Conservation (phyloP, 2,329 filamentous ascomycete genomes). For the Ilyonectria mors-panacis region DNA sequence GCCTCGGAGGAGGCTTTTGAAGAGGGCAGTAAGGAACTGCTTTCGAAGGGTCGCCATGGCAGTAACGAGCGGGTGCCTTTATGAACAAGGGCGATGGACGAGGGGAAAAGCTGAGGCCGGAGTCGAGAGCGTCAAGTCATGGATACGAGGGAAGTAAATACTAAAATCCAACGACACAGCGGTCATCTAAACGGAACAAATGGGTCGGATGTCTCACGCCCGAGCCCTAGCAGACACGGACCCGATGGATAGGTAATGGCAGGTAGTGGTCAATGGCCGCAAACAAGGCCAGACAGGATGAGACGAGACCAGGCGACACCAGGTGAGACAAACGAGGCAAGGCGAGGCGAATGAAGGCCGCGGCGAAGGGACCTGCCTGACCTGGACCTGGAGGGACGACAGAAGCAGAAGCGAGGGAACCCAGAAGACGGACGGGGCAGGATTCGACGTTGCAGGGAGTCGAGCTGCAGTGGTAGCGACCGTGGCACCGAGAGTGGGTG, state of each 20-base stretch:
- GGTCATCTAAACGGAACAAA: constrained; percentile 29
- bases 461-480: constrained; percentile 24
- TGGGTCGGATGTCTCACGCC: constrained; percentile 45
- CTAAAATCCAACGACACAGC: constrained; percentile 33
- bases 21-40: constrained; percentile 66
- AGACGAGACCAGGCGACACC: constrained; percentile 35
- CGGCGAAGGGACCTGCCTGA: constrained; percentile 6
- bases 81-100: constrained; percentile 54
- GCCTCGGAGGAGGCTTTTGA: constrained; percentile 72
- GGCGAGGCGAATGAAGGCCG: constrained; percentile 6
- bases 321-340: constrained; percentile 21
- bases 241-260: constrained; percentile 36
- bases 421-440: constrained; percentile 12
- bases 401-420: constrained; percentile 23
- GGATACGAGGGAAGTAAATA: constrained; percentile 47
- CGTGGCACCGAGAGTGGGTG: constrained; percentile 23
- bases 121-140: constrained; percentile 31
- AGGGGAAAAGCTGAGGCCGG: constrained; percentile 20
- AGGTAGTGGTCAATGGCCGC: constrained; percentile 29
- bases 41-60: constrained; percentile 71
- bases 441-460: constrained; percentile 38
- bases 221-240: constrained; percentile 38
- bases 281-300: constrained; percentile 33
- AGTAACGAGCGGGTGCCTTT: constrained; percentile 64
- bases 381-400: constrained; percentile 25